These are phyloP conservation scores for Coemansia sp. DNA, from an alignment of 192 early-diverging fungal genomes.

Conservation along the genomic window DNA sequence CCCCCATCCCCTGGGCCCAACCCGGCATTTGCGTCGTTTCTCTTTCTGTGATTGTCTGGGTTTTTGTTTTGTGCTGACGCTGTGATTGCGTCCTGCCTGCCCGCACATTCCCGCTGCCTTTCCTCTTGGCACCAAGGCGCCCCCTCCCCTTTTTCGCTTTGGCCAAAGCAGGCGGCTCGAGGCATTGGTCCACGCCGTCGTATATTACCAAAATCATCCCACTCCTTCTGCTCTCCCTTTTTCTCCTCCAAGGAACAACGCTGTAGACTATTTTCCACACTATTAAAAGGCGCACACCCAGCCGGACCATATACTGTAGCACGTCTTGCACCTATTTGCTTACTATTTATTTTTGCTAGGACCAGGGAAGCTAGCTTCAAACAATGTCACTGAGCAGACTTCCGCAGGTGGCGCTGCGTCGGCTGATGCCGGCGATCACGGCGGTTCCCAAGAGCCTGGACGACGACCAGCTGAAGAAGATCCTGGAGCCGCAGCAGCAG, in stretches of 20 bases:
- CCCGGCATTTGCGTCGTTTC: background rate
- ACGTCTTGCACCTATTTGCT: too few relatives aligned
- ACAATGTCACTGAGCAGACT: conserved; percentile 51
- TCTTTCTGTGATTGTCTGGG: background rate
- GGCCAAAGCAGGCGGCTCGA: too few relatives aligned
- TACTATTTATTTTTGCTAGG: background rate
- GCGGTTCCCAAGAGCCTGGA: conserved; percentile 51
- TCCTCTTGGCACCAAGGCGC: too few relatives aligned
- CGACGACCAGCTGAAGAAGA: conserved; percentile 54
- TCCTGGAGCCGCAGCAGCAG: conserved; percentile 40
- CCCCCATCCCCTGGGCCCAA: too few relatives aligned
- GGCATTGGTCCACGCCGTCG: conserved; percentile 2
- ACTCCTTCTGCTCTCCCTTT: background rate
- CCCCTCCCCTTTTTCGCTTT: too few relatives aligned
- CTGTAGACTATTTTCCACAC: too few relatives aligned
- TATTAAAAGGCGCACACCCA: too few relatives aligned
- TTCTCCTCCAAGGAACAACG: too few relatives aligned
- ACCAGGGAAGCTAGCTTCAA: too few relatives aligned
- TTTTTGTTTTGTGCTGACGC: background rate
- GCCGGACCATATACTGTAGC: too few relatives aligned
- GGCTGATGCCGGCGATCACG: conserved; percentile 49
- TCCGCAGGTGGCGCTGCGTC: conserved; percentile 54
- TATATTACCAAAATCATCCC: conserved; percentile 11
- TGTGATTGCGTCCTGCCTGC: too few relatives aligned
- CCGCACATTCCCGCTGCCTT: too few relatives aligned